Evolutionary conservation across 2,329 filamentous ascomycete species (phyloP), one percentile per base, ranked within the genome.

Genomic region (Epichloe glyceriae): DNA sequence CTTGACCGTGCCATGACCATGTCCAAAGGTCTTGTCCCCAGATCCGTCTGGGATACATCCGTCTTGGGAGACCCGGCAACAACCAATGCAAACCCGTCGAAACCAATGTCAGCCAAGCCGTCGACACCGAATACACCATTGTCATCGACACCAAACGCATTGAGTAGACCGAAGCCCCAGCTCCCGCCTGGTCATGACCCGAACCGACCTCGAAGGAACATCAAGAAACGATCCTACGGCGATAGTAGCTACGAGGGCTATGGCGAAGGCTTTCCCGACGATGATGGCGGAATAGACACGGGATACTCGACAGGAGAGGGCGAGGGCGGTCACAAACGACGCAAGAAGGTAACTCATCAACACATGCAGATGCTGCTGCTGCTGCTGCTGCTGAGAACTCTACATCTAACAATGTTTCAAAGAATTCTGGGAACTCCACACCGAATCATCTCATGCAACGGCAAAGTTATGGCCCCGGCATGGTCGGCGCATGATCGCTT

Each of bases 191-290:
- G 63, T n/a, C 65, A 73, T 34, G 74, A 78, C 50, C 66, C 69
- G 11, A 65, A 70, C 39, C 73, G 85, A 50, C 80, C 83, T 35
- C 81, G 83, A 58, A 76, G 86, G 46, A 71, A 74, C 50, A 75
- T 79, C 54, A 87, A 85, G 70, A 89, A 89, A 73, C 77, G 86
- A 46, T 79, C 82, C 55, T 90, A 89, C 62, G 81, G 83, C 39
- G 86, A 90, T 56, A 78, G 74, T 58, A 86, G 82, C 59, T 90
- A 79, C 61, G 81, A 85, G 59, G 85, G 86, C 41, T 89, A 89
- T 60, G 78, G 79, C 43, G 84, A 88, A 57, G 82, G 82, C 35
- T 88, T 75, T 57, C 75, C 75, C 10, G 85, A 88, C 55, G 83
- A 87, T 56, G 84, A 85, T 54, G 65, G 63, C 8, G 79, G 74